Evolutionary conservation across 768 basidiomycete species (phyloP).

Genomic region (Nevesoporus exiguus): DNA sequence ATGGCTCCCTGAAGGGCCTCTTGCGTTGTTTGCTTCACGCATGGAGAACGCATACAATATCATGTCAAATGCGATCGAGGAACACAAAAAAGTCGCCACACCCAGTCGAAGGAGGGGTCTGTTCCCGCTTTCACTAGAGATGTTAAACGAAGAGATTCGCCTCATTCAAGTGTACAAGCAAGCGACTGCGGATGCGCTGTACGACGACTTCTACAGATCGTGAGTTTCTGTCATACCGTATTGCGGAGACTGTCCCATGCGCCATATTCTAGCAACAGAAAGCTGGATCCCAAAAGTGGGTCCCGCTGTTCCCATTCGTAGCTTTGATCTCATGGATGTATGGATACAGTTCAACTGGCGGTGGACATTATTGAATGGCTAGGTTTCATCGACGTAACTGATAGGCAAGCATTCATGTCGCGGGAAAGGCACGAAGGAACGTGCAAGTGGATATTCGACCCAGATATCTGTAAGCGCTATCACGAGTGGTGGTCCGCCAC

Average conservation of each 20-base stretch:
- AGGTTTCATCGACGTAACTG: constrained; percentile 22
- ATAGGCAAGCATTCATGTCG: constrained; percentile 25
- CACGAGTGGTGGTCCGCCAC: constrained; percentile 18
- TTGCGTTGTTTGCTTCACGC: constrained; percentile 19
- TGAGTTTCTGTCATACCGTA: background rate
- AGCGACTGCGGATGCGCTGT: constrained; percentile 12
- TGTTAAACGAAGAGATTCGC: constrained; percentile 22
- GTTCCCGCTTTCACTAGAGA: constrained; percentile 23
- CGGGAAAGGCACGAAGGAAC: constrained; percentile 23
- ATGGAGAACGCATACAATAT: constrained; percentile 17
- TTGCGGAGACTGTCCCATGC: background rate
- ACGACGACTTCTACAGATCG: constrained; percentile 22
- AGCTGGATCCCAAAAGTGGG: constrained; percentile 25
- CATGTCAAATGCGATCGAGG: constrained; percentile 23
- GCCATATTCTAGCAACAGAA: constrained; percentile 11
- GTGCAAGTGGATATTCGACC: constrained; percentile 24
- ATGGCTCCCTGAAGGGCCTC: constrained; percentile 16
- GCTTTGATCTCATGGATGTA: constrained; percentile 1
- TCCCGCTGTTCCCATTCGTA: background rate
- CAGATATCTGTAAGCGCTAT: constrained; percentile 16
- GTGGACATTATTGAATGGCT: constrained; percentile 23
- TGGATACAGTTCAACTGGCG: constrained; percentile 21
- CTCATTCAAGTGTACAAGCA: constrained; percentile 22
- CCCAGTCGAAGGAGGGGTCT: constrained; percentile 12
- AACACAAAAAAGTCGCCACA: constrained; percentile 15